phyloP scores from a whole-genome alignment of 371 early-diverging fungal genomes.

The Mucor mucedo region DNA sequence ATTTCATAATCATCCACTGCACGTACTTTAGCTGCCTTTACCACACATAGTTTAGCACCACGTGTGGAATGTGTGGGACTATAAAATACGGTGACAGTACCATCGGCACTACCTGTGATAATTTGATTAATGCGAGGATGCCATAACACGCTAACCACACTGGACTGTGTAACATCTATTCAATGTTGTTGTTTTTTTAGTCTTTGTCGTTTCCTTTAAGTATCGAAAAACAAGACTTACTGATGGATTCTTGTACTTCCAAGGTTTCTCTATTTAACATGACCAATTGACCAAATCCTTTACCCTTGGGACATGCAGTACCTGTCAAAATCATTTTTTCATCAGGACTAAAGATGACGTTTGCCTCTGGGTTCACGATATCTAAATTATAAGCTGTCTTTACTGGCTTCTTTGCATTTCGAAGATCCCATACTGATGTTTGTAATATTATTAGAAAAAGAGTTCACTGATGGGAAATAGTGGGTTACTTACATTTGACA shows the following conservation, averaged over 20 bases:
- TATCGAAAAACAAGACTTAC: conserved; percentile 35
- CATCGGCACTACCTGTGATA: conserved; percentile 79
- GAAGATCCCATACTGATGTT: conserved; percentile 84
- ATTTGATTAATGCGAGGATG: conserved; percentile 89
- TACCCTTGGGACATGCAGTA: conserved; percentile 72
- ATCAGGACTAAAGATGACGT: conserved; percentile 88
- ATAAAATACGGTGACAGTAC: conserved; percentile 78
- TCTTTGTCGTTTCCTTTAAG: background rate
- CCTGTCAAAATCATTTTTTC: conserved; percentile 75
- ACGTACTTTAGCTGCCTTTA: conserved; percentile 67
- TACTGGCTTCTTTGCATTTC: conserved; percentile 75
- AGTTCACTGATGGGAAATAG: too few relatives aligned
- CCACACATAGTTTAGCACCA: conserved; percentile 79
- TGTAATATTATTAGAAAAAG: too few relatives aligned
- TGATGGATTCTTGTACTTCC: conserved; percentile 57
- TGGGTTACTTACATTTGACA: conserved; percentile 69
- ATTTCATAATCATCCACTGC: conserved; percentile 73
- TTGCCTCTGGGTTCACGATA: conserved; percentile 79
- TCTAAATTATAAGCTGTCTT: conserved; percentile 62
- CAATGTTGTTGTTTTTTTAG: background rate
- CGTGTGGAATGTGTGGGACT: conserved; percentile 72
- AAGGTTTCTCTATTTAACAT: conserved; percentile 76
- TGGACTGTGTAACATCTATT: conserved; percentile 60
- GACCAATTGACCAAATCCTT: conserved; percentile 70
- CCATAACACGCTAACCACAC: conserved; percentile 85